Conservation (phyloP, 352 stramenopile genomes). For the Aphanomyces invadans region DNA sequence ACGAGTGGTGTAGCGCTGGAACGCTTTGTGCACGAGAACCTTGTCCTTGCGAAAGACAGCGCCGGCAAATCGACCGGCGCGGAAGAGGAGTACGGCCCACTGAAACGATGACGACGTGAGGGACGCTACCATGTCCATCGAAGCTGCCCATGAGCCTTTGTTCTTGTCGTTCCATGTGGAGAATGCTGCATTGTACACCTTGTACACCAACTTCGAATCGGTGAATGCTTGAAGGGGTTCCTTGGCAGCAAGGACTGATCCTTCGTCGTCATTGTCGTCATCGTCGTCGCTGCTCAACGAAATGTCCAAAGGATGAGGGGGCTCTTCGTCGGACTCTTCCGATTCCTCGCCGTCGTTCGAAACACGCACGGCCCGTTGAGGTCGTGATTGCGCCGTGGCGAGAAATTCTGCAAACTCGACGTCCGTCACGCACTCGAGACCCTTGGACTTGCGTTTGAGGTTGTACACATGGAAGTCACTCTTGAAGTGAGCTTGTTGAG, state of each 20-base stretch:
- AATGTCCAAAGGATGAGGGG: slow-evolving; percentile 34
- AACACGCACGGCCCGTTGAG: slow-evolving; percentile 26
- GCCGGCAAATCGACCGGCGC: slow-evolving; percentile 87
- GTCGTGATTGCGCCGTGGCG: slow-evolving; percentile 23
- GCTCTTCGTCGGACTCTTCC: slow-evolving; percentile 30
- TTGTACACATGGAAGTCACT: slow-evolving; percentile 72
- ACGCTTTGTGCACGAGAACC: slow-evolving; percentile 88
- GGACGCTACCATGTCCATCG: slow-evolving; percentile 37
- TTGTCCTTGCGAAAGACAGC: slow-evolving; percentile 85
- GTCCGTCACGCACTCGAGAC: slow-evolving; percentile 31
- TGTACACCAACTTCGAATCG: slow-evolving; percentile 13
- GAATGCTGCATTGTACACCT: slow-evolving; percentile 70
- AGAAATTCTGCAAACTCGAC: slow-evolving; percentile 37
- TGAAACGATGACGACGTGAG: slow-evolving; percentile 41
- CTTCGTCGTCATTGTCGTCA: slow-evolving; percentile 32
- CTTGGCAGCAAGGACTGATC: background rate
- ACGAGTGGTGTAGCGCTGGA: slow-evolving; percentile 89
- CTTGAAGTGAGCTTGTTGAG: slow-evolving; percentile 82
- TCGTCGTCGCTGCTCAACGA: slow-evolving; percentile 26
- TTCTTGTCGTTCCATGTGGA: slow-evolving; percentile 35
- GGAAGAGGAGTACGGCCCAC: slow-evolving; percentile 85
- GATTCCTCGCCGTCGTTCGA: slow-evolving; percentile 23
- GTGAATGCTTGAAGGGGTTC: slow-evolving; percentile 21
- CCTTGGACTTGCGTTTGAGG: slow-evolving; percentile 63
- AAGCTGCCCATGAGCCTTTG: slow-evolving; percentile 51